Conservation (phyloP, 176 grass and related monocot species). For the Typha latifolia region DNA sequence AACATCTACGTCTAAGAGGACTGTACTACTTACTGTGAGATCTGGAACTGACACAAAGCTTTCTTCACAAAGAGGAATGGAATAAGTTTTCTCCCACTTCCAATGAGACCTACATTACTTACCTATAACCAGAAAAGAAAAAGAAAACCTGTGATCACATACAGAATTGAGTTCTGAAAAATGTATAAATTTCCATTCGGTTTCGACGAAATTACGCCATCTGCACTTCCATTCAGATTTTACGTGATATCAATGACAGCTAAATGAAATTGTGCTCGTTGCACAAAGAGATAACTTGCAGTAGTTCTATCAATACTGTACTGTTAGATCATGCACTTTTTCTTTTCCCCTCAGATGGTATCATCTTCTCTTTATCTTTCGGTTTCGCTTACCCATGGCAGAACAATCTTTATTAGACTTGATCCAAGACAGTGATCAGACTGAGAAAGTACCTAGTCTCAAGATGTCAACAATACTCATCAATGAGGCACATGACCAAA, state of each 20-base stretch:
- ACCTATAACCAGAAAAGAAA: not conserved
- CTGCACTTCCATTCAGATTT: too few relatives aligned
- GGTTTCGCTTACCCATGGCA: not conserved
- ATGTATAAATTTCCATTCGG: too few relatives aligned
- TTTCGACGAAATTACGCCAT: too few relatives aligned
- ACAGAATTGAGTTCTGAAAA: too few relatives aligned
- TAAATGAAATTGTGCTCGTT: too few relatives aligned
- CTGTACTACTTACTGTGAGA: not conserved
- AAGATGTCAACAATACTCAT: constrained; percentile 44
- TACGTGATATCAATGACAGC: too few relatives aligned
- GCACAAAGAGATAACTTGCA: not conserved
- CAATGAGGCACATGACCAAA: constrained; percentile 47
- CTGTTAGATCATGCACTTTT: too few relatives aligned
- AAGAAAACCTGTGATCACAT: not conserved
- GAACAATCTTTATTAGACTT: not conserved
- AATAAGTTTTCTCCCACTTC: constrained; percentile 21
- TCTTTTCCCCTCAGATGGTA: not conserved
- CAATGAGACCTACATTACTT: too few relatives aligned
- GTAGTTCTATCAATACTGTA: too few relatives aligned
- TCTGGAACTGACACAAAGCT: constrained; percentile 16
- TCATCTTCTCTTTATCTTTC: constrained; percentile 16
- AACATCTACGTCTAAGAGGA: not conserved
- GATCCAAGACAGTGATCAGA: constrained; percentile 33
- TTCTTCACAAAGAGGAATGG: constrained; percentile 45
- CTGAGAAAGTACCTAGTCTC: constrained; percentile 16